phyloP scores from a whole-genome alignment of 495 filamentous ascomycete genomes.

The Xylaria curta region DNA sequence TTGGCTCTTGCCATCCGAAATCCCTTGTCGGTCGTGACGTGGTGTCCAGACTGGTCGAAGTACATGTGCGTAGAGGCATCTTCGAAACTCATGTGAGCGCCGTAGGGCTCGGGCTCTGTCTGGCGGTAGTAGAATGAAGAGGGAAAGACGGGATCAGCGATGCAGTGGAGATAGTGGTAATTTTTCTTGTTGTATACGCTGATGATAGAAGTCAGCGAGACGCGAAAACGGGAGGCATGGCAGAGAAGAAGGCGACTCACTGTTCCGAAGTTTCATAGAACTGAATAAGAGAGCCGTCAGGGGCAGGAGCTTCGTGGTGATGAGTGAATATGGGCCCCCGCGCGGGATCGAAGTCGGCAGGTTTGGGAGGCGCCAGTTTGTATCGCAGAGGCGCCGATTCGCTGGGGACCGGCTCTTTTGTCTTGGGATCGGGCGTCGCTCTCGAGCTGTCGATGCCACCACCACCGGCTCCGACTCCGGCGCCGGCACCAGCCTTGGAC shows the following conservation, averaged over 20 bases:
- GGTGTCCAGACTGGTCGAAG: conserved; percentile 64
- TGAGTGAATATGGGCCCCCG: conserved; percentile 60
- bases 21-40: conserved; percentile 78
- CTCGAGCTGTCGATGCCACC: conserved; percentile 46
- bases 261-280: conserved; percentile 70
- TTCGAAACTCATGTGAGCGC: conserved; percentile 85
- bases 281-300: conserved; percentile 56
- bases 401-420: conserved; percentile 51
- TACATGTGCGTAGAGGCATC: conserved; percentile 83
- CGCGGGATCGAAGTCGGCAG: conserved; percentile 64
- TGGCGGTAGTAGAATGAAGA: conserved; percentile 89
- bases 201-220: conserved; percentile 42
- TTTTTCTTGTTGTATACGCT: conserved; percentile 90
- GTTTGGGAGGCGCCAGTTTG: conserved; percentile 63
- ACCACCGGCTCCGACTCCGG: conserved; percentile 26
- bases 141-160: conserved; percentile 84
- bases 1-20: conserved; percentile 88
- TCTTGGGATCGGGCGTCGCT: conserved; percentile 63
- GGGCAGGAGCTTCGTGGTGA: conserved; percentile 53
- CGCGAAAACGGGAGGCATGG: no score
- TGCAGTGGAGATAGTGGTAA: conserved; percentile 88
- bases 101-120: conserved; percentile 82
- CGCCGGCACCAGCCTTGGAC: conserved; percentile 57
- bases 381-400: conserved; percentile 62
- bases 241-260: conserved; percentile 48